Conservation (phyloP, 2,329 filamentous ascomycete genomes). For the Akanthomyces dipterigenus region DNA sequence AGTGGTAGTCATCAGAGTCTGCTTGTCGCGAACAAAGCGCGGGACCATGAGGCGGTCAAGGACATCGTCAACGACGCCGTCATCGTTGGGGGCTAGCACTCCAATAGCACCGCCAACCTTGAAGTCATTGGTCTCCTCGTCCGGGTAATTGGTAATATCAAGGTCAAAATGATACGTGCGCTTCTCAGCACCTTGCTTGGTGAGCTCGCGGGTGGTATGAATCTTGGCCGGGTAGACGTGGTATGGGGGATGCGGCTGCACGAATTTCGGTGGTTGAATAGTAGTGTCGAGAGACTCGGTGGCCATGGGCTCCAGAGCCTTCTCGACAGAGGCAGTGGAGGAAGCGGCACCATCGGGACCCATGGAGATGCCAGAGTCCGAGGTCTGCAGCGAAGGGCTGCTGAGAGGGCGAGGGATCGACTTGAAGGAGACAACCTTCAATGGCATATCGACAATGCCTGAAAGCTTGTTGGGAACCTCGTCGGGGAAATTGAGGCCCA, state of each 20-base stretch:
- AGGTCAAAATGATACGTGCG: conserved; percentile 96
- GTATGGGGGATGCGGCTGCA: conserved; percentile 91
- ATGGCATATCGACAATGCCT: conserved; percentile 63
- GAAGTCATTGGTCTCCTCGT: conserved; percentile 80
- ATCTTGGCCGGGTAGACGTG: conserved; percentile 87
- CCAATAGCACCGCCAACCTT: conserved; percentile 95
- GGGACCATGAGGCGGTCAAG: conserved; percentile 78
- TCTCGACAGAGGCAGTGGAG: conserved; percentile 25
- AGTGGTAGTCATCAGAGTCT: conserved; percentile 69
- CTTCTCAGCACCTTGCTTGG: conserved; percentile 84
- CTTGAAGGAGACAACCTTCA: conserved; percentile 66
- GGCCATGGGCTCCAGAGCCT: conserved; percentile 21
- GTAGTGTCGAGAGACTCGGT: conserved; percentile 43
- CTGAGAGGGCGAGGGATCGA: conserved; percentile 38
- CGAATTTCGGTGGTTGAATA: conserved; percentile 76
- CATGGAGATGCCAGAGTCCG: conserved; percentile 43
- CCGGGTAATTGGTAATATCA: conserved; percentile 90
- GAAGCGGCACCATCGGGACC: conserved; percentile 27
- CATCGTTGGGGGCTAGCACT: conserved; percentile 80
- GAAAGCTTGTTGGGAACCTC: conserved; percentile 68
- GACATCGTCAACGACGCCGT: conserved; percentile 70
- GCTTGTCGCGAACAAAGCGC: conserved; percentile 75
- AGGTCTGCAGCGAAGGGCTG: conserved; percentile 30
- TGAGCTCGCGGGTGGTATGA: conserved; percentile 78
- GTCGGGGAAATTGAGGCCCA: conserved; percentile 65